A percentile compares a stretch with the other conserved stretches of the same genome.
These are phyloP conservation scores for Paecilomyces fulvus DNA, from an alignment of 2,329 filamentous ascomycete species.

Conservation along the genomic window DNA sequence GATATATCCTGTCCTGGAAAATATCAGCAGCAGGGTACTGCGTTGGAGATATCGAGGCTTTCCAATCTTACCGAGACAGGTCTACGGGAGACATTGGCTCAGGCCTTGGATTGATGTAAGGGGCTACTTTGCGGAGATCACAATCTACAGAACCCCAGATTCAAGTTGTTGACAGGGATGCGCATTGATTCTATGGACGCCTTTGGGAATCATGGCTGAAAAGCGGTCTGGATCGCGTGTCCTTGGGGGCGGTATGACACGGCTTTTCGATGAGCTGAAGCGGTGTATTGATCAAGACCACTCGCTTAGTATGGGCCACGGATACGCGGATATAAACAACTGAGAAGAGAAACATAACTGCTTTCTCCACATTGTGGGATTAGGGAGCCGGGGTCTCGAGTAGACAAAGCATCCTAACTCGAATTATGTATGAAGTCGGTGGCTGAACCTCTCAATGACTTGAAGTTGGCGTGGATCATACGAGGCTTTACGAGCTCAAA, in stretches of 20 bases:
- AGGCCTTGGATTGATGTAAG: not conserved
- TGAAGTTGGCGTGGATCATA: not conserved
- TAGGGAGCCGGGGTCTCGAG: not conserved
- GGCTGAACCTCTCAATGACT: not conserved
- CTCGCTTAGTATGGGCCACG: not conserved
- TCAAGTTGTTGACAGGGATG: not conserved
- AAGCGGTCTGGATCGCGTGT: not conserved
- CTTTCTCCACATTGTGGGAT: not conserved
- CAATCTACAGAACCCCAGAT: not conserved
- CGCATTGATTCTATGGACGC: not conserved
- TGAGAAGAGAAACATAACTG: not conserved
- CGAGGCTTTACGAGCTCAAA: no score
- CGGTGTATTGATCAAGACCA: not conserved
- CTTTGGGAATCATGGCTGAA: not conserved
- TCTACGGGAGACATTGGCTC: not conserved
- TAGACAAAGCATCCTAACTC: not conserved
- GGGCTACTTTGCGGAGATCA: not conserved
- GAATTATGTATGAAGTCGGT: not conserved
- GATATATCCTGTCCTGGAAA: no score
- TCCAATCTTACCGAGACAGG: not conserved
- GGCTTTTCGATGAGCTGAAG: not conserved
- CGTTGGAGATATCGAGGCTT: no score
- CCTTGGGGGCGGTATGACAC: not conserved
- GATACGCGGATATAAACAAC: not conserved
- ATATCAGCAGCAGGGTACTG: no score